A percentile compares a stretch with the other conserved stretches of the same genome.
Conservation (phyloP, 169 alveolate species). For the Theileria equi region DNA sequence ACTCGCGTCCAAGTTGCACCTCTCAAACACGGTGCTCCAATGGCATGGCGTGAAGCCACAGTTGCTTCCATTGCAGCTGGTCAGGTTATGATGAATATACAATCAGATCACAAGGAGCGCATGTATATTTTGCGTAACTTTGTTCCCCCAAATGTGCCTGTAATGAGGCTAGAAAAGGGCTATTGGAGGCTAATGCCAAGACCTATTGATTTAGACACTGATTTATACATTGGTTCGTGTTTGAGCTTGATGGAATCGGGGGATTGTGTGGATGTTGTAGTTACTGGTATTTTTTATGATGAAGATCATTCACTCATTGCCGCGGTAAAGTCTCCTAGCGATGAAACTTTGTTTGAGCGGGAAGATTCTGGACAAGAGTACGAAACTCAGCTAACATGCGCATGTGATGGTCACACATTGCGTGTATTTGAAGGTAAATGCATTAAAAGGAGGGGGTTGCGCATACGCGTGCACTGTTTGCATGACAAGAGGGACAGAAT, state of each 20-base stretch:
- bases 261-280: slow-evolving; percentile 42
- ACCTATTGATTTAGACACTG: slow-evolving; percentile 17
- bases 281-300: slow-evolving; percentile 19
- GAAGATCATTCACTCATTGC: slow-evolving; percentile 19
- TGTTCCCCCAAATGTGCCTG: slow-evolving; percentile 65
- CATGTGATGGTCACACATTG: slow-evolving; percentile 49
- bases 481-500: slow-evolving; percentile 25
- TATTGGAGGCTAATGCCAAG: slow-evolving; percentile 60
- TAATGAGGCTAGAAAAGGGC: slow-evolving; percentile 38
- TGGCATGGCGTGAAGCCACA: slow-evolving; percentile 46
- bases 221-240: slow-evolving; percentile 59
- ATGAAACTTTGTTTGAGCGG: slow-evolving; percentile 24
- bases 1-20: slow-evolving; percentile 38
- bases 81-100: slow-evolving; percentile 24
- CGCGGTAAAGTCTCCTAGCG: slow-evolving; percentile 50
- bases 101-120: slow-evolving; percentile 20
- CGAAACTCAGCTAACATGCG: slow-evolving; percentile 17
- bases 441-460: background rate
- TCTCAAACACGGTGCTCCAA: slow-evolving; percentile 4
- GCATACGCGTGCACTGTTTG: slow-evolving; percentile 24
- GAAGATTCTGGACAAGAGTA: background rate
- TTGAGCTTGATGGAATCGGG: slow-evolving; percentile 20
- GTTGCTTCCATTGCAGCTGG: slow-evolving; percentile 42
- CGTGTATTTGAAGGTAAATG: slow-evolving; percentile 49
- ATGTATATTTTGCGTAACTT: slow-evolving; percentile 59